phyloP scores from a whole-genome alignment of 2,329 filamentous ascomycete genomes.

The Cercospora sojina region DNA sequence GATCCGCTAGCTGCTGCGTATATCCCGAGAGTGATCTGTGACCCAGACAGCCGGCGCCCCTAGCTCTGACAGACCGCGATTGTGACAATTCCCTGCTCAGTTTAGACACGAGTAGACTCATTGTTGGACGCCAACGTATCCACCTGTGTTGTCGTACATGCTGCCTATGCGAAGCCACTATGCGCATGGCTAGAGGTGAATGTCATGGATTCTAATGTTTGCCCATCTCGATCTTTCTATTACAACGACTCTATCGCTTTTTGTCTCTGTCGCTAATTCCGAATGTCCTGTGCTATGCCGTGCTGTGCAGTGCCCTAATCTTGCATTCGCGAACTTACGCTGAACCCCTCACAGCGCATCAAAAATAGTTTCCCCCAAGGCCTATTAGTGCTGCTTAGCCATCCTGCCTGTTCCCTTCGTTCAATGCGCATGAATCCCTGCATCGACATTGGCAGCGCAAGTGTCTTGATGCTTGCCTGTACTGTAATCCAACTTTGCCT shows the following conservation, averaged over 20 bases:
- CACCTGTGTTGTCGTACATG: background rate
- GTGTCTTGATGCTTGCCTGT: background rate
- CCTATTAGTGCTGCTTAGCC: background rate
- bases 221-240: background rate
- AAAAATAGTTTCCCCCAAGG: background rate
- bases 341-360: background rate
- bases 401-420: background rate
- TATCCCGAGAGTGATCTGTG: background rate
- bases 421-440: background rate
- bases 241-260: slow-evolving; percentile 6
- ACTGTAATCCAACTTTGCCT: background rate
- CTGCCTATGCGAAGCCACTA: background rate
- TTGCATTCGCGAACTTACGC: slow-evolving; percentile 2
- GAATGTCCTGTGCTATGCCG: background rate
- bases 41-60: background rate
- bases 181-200: background rate
- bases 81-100: background rate
- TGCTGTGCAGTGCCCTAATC: slow-evolving; percentile 12
- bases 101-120: background rate
- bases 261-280: background rate
- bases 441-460: background rate
- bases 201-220: background rate
- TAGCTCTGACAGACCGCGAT: background rate
- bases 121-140: background rate
- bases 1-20: background rate